Conservation (phyloP, 2,329 filamentous ascomycete species). For the Aspergillus viridinutans region DNA sequence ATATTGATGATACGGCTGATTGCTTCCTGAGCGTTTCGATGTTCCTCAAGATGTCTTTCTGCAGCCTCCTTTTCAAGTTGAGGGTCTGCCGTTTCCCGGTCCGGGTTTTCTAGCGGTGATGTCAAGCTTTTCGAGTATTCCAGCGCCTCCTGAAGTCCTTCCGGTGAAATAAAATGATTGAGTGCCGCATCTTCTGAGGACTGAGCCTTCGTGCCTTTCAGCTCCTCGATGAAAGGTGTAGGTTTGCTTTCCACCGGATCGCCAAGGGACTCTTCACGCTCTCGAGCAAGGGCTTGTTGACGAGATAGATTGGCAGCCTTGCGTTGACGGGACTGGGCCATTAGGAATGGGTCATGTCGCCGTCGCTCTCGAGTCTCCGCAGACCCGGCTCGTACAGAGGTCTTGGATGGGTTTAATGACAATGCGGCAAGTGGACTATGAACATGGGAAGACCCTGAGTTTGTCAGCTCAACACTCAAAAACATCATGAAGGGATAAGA, state of each 20-base stretch:
- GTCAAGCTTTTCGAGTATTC: constrained; percentile 64
- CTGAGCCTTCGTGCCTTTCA: constrained; percentile 20
- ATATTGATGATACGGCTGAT: constrained; percentile 75
- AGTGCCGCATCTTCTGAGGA: constrained; percentile 43
- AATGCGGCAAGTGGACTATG: constrained; percentile 48
- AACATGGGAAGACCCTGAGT: constrained; percentile 26
- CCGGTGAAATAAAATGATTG: constrained; percentile 70
- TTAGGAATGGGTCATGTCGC: constrained; percentile 74
- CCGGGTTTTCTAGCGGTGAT: constrained; percentile 29
- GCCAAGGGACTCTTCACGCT: constrained; percentile 63
- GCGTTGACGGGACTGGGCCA: constrained; percentile 75
- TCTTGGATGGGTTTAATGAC: constrained; percentile 48
- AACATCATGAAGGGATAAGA: constrained; percentile 9
- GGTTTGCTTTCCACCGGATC: constrained; percentile 73
- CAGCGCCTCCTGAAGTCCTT: constrained; percentile 64
- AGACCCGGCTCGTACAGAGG: constrained; percentile 61
- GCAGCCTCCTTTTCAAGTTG: constrained; percentile 34
- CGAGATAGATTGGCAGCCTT: constrained; percentile 78
- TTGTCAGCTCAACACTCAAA: constrained; percentile 1
- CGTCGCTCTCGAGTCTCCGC: constrained; percentile 61
- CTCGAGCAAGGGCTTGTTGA: constrained; percentile 63
- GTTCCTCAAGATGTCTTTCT: constrained; percentile 50
- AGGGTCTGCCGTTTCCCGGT: constrained; percentile 33
- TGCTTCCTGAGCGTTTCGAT: constrained; percentile 68
- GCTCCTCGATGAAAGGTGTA: constrained; percentile 68